Percentiles rank a stretch among this genome's conserved stretches.
Evolutionary conservation across 306 rosid species (phyloP).

Genomic region (Oemleria cerasiformis): DNA sequence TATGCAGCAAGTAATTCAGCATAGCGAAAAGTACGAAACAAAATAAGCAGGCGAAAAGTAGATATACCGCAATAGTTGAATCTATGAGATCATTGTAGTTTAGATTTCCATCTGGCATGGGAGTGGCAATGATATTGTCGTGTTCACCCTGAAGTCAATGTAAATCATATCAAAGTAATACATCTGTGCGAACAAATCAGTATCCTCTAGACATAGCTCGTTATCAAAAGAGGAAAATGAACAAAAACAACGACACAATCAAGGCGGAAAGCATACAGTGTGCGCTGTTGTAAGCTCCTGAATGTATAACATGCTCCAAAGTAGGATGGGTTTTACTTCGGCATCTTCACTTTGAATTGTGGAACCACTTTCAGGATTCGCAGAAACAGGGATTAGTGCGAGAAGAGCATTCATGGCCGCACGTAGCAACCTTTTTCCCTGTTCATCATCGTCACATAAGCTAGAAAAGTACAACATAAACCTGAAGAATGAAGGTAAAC

Average conservation of each 20-base stretch:
- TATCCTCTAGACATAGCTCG: background rate
- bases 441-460: slow-evolving; percentile 58
- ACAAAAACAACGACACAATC: background rate
- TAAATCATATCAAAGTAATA: background rate
- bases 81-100: slow-evolving; percentile 55
- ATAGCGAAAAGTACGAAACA: background rate
- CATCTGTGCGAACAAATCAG: too few relatives aligned
- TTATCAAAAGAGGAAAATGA: background rate
- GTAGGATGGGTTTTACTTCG: slow-evolving; percentile 48
- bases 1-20: background rate
- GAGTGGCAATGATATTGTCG: slow-evolving; percentile 55
- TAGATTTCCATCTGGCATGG: slow-evolving; percentile 79
- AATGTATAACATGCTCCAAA: slow-evolving; percentile 77
- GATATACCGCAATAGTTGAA: slow-evolving; percentile 49
- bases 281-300: slow-evolving; percentile 65
- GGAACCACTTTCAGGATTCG: slow-evolving; percentile 46
- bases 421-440: slow-evolving; percentile 59
- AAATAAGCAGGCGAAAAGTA: background rate
- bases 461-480: slow-evolving; percentile 70
- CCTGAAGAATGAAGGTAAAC: slow-evolving; percentile 43
- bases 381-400: slow-evolving; percentile 39
- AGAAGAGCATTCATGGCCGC: slow-evolving; percentile 65
- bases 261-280: slow-evolving; percentile 15
- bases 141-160: slow-evolving; percentile 46
- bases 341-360: slow-evolving; percentile 40